Evolutionary conservation across 1,284 basidiomycete species (phyloP), one percentile per base, ranked within the genome.

Genomic region (Marasmius sp.): DNA sequence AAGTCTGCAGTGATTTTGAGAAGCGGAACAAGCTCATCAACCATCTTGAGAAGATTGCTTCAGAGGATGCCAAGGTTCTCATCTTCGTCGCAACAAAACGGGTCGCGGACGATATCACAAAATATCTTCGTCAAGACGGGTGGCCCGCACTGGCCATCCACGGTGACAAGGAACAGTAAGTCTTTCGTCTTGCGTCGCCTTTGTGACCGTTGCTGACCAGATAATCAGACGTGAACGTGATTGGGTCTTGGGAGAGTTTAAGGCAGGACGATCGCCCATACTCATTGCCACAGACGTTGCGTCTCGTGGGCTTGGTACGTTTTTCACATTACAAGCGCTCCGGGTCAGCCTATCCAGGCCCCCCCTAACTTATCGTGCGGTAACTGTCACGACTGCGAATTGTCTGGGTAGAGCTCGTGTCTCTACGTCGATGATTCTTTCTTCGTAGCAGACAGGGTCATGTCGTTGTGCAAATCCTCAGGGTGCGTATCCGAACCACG

Each of bases 291-390:
- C 94, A 69, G 95, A 96, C 74, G 94, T 99, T 70, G 97, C 97
- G 67, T 98, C 95, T 75, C 96, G 97, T 89, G 97, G 97, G 89
- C 89, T 99, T 75, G 97, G 97, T 99, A 92, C 84, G 96, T 97
- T 74, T 76, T 74, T 78, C 64, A 69, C 71, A 70, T 71, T 8
- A 54, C 75, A 77, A 78, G 77, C 76, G 77, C 75, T 76, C 67
- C 70, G 71, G 70, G 67, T 63, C 67, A 64, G 67, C 72, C 71
- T 64, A 64, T 66, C 39, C 65, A 63, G 64, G 64, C 59, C 59
- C 58, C 58, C 57, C 64, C 60, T 39, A 38, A 14, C 64, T 76
- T 33, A 54, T 11, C 52, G 38, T 54, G 20, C 20, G 52, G 52
- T 54, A 54, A 54, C 36, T 51, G 34, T 51, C 50, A 33, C 27